Base-by-base conservation (phyloP, 352 stramenopile genomes). In the Aphanomyces euteiches region DNA sequence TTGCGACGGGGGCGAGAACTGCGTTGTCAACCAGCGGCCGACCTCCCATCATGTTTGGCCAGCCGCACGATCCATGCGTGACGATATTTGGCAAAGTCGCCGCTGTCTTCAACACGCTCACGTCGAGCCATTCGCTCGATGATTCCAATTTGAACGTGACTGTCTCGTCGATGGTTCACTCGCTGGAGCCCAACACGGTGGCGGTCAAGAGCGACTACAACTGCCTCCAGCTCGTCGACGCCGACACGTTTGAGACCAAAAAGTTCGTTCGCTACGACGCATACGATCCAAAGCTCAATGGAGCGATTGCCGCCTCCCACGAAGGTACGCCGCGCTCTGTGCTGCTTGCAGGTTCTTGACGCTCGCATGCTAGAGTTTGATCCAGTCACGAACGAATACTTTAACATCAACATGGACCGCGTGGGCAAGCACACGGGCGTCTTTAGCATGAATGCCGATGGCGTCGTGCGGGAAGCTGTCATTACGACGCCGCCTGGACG, bases 1-100 rank as follows among this genome's bases (percentile, higher is more conserved):
- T 39, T 6, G 54, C 54, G 0, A 39, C 13, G 21, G 54, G 54
- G 6, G 34, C 34, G 19, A 17, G 1, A 12, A 37, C 19, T 13
- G n/a, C 7, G 0, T n/a, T 61, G 17, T 37, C 39, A 40, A 36
- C 50, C 15, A 28, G 28, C 28, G 50, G 50, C 6, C 17, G 17
- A 7, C 19, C 39, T 15, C 54, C 54, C 19, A 61, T 61, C 34
- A 17, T 40, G 6, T 61, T 61, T 61, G 54, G 54, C 7, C 54
- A 19, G 19, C 19, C 54, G 6, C 54, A 40, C 19, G 54, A 61
- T 61, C 54, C 54, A 13, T 61, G 54, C 28, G 54, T 61, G 34
- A 40, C 54, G n/a, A 39, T 61, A 28, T 61, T 61, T 61, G 54
- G 50, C 50, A 58, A 58, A 58, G 54, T 61, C 36, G 54, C 54